Conservation (phyloP, 73 alveolate species). For the Paramecium bursaria region DNA sequence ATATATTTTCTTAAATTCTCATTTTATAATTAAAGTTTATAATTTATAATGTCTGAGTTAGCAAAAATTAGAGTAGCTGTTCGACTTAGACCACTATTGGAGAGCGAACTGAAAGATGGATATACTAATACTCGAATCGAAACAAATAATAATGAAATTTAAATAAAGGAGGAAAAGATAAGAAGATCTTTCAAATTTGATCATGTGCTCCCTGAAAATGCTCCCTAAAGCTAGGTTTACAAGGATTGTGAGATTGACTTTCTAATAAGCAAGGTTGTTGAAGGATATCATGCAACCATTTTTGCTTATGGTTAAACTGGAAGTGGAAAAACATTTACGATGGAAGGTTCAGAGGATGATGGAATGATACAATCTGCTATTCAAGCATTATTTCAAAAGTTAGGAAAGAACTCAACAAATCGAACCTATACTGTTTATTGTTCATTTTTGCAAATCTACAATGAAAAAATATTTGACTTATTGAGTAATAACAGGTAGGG, state of each 20-base stretch:
- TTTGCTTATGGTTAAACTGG: slow-evolving; percentile 98
- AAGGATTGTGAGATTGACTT: slow-evolving; percentile 78
- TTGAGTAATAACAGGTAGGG: slow-evolving; percentile 71
- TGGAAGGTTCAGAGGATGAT: slow-evolving; percentile 89
- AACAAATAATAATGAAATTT: slow-evolving; percentile 70
- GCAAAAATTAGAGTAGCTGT: slow-evolving; percentile 76
- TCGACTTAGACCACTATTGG: slow-evolving; percentile 75
- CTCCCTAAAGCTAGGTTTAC: slow-evolving; percentile 80
- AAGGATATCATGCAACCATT: slow-evolving; percentile 95
- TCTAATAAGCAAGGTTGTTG: slow-evolving; percentile 78
- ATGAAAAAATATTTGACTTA: slow-evolving; percentile 88
- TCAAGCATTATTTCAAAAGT: slow-evolving; percentile 60
- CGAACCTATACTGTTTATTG: slow-evolving; percentile 75
- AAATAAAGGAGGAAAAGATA: slow-evolving; percentile 67
- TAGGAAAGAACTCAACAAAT: slow-evolving; percentile 47
- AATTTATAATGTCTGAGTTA: not conserved
- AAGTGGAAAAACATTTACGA: slow-evolving; percentile 94
- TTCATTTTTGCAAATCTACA: slow-evolving; percentile 83
- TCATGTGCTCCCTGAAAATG: slow-evolving; percentile 77
- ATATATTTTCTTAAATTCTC: no score
- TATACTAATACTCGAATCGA: slow-evolving; percentile 73
- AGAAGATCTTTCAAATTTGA: slow-evolving; percentile 84
- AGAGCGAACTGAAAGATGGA: slow-evolving; percentile 70
- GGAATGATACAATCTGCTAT: slow-evolving; percentile 62
- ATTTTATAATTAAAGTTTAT: no score